Evolutionary conservation across 495 filamentous ascomycete species (phyloP), one percentile per base, ranked within the genome.

Genomic region (Aspergillus cristatus): DNA sequence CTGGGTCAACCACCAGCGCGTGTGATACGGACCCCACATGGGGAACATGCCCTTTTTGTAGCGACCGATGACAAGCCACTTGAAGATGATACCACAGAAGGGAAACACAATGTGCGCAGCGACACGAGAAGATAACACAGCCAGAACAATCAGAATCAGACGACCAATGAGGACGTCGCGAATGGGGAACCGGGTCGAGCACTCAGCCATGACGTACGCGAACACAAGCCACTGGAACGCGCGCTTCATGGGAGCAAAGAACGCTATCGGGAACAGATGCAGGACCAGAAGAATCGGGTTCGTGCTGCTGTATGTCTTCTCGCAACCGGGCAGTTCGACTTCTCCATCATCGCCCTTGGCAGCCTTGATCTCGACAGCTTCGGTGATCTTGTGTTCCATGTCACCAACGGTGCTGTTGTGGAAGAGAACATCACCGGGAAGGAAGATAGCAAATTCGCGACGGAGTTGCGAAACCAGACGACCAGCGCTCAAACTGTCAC

Each of bases 11-110:
- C 67, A 71, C 67, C 67, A 71, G 15, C 65, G 53, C 1, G 64
- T 69, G 44, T 71, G 67, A 42, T 68, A 71, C 3, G 37, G 34
- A 3, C 62, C 62, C 67, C 67, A 71, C 66, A 71, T 69, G 15
- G 67, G 66, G 28, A 55, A 69, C 13, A 69, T 39, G 3, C 67
- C 67, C 39, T 60, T 55, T 18, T 50, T 43, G 42, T 64, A 63
- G 2, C 57, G 53, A 6, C 67, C 66, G 33, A 71, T 61, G 29
- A 69, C 48, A 2, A 63, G 2, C 67, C 66, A 71, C 37, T 71
- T 71, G 37, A 56, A 51, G 4, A 45, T 11, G 10, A 69, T 67
- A 10, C 49, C 63, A 26, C 54, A 25, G 14, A 65, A 24, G 13
- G 67, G 67, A 6, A 42, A 34, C 3, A 56, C 36, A 6, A 54